Base-by-base conservation (phyloP, 1,284 basidiomycete species). In the Pseudozyma hubeiensis region DNA sequence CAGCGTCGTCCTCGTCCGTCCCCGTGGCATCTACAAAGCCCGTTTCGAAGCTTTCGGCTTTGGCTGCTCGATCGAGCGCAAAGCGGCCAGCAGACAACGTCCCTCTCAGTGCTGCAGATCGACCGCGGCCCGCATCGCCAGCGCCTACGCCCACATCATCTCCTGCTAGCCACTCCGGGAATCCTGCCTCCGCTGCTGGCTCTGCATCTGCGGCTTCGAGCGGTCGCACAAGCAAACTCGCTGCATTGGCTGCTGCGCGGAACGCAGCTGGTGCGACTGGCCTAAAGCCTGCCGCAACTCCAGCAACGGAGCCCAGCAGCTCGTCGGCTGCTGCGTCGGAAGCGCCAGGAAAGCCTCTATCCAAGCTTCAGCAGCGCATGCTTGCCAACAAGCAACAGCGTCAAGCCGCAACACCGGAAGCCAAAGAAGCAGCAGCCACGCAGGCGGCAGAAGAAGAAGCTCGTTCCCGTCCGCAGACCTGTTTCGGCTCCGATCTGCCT, bases 351-450 rank as follows among this genome's bases (percentile, higher is more conserved):
- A 76, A 87, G 77, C 86, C 87, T 5, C 80, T 87, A 1, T 87
- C 87, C 5, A 88, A 88, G 75, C 82, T 88, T 3, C 87, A 88
- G 46, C 87, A 87, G 68, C 87, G 87, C 54, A 85, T 88, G 84
- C 74, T 66, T 11, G 80, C 79, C 16, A 68, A 59, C 43, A 60
- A 58, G 53, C 62, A 74, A 50, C 62, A 68, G 50, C 64, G 64
- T 11, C 54, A 49, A 29, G 56, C 56, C 17, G 60, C 70, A 6
- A 66, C 53, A 0, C 71, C 71, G 19, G 65, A 68, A 31, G 70
- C 61, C 5, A 62, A 58, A 39, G 54, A 64, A 43, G 65, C 61
- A 35, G 58, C 64, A 24, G 57, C 58, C n/a, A 58, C 62, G 7
- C 61, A 61, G 40, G 70, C 64, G 7, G 70, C 70, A 14, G 65